A percentile compares a stretch with the other conserved stretches of the same genome.
phyloP scores from a whole-genome alignment of 2,329 filamentous ascomycete genomes.

The Capronia americana region DNA sequence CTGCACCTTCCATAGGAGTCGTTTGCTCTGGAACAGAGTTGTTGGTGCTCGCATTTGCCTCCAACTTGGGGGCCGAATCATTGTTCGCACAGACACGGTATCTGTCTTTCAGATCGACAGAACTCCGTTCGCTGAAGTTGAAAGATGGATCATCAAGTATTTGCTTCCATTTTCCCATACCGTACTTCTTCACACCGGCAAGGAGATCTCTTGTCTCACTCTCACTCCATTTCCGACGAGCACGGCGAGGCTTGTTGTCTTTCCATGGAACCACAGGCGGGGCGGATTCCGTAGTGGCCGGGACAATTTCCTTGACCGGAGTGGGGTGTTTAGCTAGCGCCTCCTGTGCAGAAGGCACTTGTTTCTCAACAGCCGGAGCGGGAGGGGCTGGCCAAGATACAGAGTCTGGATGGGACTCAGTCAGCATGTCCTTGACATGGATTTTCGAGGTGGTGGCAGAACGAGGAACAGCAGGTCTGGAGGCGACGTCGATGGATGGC shows the following conservation, averaged over 20 bases:
- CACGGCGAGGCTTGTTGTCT: slow-evolving; percentile 54
- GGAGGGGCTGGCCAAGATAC: not conserved
- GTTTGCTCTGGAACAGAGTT: slow-evolving; percentile 20
- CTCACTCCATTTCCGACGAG: slow-evolving; percentile 63
- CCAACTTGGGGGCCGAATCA: slow-evolving; percentile 45
- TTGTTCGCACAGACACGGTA: slow-evolving; percentile 63
- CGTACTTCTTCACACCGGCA: slow-evolving; percentile 65
- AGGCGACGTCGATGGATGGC: slow-evolving; percentile 64
- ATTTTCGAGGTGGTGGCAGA: slow-evolving; percentile 38
- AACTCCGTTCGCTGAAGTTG: slow-evolving; percentile 61
- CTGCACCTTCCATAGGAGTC: slow-evolving; percentile 28
- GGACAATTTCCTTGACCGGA: slow-evolving; percentile 13
- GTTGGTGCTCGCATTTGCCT: slow-evolving; percentile 11
- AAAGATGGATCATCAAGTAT: slow-evolving; percentile 65
- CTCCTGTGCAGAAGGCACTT: slow-evolving; percentile 6
- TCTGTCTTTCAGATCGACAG: slow-evolving; percentile 68
- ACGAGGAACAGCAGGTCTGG: slow-evolving; percentile 17
- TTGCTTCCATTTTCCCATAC: slow-evolving; percentile 69
- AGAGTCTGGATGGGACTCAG: slow-evolving; percentile 20
- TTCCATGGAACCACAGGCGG: slow-evolving; percentile 42
- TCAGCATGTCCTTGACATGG: slow-evolving; percentile 40
- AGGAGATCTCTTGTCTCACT: slow-evolving; percentile 65
- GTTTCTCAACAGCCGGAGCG: slow-evolving; percentile 2
- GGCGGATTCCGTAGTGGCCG: slow-evolving; percentile 32
- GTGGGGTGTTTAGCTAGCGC: not conserved